Evolutionary conservation across 345 rosid species (phyloP).

Genomic region (Salix koriyanagi): DNA sequence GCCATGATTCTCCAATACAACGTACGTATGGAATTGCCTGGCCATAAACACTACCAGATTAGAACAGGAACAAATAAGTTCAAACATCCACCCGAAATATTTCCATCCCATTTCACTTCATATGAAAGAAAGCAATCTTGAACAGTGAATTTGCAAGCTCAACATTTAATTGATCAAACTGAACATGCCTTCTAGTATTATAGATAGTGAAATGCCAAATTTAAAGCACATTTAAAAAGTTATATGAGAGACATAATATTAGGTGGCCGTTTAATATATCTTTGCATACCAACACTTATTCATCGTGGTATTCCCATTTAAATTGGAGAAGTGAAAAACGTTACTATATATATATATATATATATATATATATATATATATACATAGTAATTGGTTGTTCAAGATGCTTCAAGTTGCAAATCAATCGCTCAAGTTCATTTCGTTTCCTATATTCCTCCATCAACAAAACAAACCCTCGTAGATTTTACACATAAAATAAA

Average conservation of each 20-base stretch:
- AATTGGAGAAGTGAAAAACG: background rate
- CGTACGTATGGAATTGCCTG: constrained; percentile 96
- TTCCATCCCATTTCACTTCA: background rate
- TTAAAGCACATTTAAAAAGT: background rate
- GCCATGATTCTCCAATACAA: constrained; percentile 91
- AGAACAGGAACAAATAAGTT: background rate
- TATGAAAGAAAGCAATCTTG: background rate
- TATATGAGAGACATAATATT: background rate
- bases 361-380: too few relatives aligned
- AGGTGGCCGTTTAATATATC: background rate
- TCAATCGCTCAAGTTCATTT: background rate
- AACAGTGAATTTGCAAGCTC: background rate
- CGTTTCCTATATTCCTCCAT: background rate
- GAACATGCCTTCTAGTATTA: background rate
- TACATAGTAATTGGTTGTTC: background rate
- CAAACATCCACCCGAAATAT: background rate
- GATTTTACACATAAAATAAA: background rate
- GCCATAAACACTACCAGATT: background rate
- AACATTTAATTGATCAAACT: background rate
- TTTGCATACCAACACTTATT: background rate
- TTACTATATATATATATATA: too few relatives aligned
- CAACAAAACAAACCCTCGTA: background rate
- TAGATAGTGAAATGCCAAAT: background rate
- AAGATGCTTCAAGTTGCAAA: background rate
- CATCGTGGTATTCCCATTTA: background rate